Evolutionary conservation across 352 stramenopile species (phyloP), one percentile per base, ranked within the genome.

Genomic region (Globisporangium cederbergense): DNA sequence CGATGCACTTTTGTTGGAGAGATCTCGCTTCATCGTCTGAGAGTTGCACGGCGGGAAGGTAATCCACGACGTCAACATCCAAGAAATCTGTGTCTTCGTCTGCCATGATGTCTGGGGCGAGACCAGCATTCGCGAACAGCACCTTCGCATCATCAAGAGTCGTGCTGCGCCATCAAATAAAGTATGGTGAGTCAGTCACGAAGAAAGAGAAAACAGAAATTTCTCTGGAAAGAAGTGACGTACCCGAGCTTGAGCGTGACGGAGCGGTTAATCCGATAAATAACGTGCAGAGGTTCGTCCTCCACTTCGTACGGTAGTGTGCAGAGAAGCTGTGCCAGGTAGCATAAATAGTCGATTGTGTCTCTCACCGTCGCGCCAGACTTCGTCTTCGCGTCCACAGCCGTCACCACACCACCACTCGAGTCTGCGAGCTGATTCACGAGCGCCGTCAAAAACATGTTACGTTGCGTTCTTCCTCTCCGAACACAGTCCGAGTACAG

Each of bases 221-320:
- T 49, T 20, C 43, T 11, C 43, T 22, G 43, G 22, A 49, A 46
- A 56, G 20, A 42, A n/a, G 11, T 10, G 38, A 65, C 82, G 40
- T 82, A 96, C 88, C 82, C 72, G 42, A 95, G 81, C 63, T 85
- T 87, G 66, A 96, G 81, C 42, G 86, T 89, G 34, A 86, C 77
- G 58, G 83, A 81, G 57, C 85, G 88, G 65, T 94, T 94, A 71
- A 95, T 90, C 60, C 78, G 75, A 77, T 95, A 93, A 75, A 96
- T 93, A 76, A 96, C 72, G 65, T 87, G 89, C 22, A 96, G 73
- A 49, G 85, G 88, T 45, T 96, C 86, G 42, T 96, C 83, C 34
- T 95, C 84, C 38, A 91, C 66, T 25, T 91, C 82, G 57, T 89
- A 96, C 32, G 88, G 86, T 43, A 96, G 70, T 10, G 79, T 73